Conservation (phyloP, 352 stramenopile species). For the Phytophthora hybrid region DNA sequence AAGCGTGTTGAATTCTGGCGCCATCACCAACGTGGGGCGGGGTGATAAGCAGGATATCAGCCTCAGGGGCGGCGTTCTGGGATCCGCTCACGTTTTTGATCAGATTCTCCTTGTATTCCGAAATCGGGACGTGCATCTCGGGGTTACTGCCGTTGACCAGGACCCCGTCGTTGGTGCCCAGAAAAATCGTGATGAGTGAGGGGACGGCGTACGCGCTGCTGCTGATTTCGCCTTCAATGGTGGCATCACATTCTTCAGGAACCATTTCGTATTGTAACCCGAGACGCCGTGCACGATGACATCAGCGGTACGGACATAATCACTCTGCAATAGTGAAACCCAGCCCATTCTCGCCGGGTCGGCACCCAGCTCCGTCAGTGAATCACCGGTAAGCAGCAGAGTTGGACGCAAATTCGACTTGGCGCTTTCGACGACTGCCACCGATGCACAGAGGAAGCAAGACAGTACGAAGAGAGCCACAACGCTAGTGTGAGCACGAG, state of each 20-base stretch:
- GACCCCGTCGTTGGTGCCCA: slow-evolving; percentile 64
- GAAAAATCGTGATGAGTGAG: slow-evolving; percentile 53
- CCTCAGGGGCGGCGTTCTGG: slow-evolving; percentile 15
- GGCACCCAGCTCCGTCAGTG: not conserved
- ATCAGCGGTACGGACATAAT: not conserved
- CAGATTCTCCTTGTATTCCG: slow-evolving; percentile 51
- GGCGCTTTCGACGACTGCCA: not conserved
- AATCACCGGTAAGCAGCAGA: not conserved
- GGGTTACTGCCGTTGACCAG: slow-evolving; percentile 33
- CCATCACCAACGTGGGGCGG: slow-evolving; percentile 46
- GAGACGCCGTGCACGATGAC: slow-evolving; percentile 47
- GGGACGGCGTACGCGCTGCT: slow-evolving; percentile 23
- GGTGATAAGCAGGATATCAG: slow-evolving; percentile 52
- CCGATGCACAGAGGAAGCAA: not conserved
- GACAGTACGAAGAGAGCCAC: too few species aligned
- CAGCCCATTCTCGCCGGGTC: not conserved
- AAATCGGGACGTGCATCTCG: slow-evolving; percentile 48
- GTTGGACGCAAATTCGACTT: not conserved
- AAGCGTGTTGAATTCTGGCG: slow-evolving; percentile 12
- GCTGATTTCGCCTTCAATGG: slow-evolving; percentile 41
- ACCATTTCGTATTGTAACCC: slow-evolving; percentile 56
- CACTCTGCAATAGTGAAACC: not conserved
- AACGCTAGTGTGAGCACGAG: too few species aligned
- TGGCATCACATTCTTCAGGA: slow-evolving; percentile 43
- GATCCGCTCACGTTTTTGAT: slow-evolving; percentile 30